Evolutionary conservation across 306 rosid genomes (phyloP), one percentile per base, ranked within the genome.

Genomic region (Cucurbita argyrosperma): DNA sequence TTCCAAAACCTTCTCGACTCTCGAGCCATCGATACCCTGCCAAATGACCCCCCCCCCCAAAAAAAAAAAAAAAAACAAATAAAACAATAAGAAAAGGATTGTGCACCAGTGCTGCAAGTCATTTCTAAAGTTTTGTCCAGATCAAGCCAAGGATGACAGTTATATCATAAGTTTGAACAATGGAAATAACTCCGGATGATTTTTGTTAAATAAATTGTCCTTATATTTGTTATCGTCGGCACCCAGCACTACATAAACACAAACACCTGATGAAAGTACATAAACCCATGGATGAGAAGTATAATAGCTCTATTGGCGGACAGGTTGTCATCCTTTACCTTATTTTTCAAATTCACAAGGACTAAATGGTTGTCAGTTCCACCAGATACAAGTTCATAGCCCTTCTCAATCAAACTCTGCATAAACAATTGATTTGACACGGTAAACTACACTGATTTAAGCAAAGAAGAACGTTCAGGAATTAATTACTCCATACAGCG

Each of bases 361-460:
- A 90, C 96, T 70, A 92, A 79, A 82, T 92, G 98, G 87, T 90
- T 92, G 21, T 92, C 98, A 0, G 98, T 90, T 82, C 98, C 98
- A 76, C 96, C 98, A 70, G 98, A 92, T 62, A 92, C 98, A 77
- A 90, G 93, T 14, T 88, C 91, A 56, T 90, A 92, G 79, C 98
- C 93, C 75, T 21, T 83, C 86, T 87, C 93, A 75, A 86, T 75
- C 90, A 92, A 88, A 85, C 93, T 88, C 98, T 90, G 96, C 77
- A 85, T 63, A 42, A 35, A 21, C 37, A 45, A 37, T 43, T 40
- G 71, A 60, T 49, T 51, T 37, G 16, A 71, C 46, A 35, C 39
- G 12, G 16, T 12, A 49, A 67, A 68, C 58, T 47, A 30, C 19
- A 50, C 16, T 11, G 74, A 69, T 35, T 37, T 6, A 46, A 4